Conservation (phyloP, 441 rosid genomes). For the Arabidopsis lyrata region DNA sequence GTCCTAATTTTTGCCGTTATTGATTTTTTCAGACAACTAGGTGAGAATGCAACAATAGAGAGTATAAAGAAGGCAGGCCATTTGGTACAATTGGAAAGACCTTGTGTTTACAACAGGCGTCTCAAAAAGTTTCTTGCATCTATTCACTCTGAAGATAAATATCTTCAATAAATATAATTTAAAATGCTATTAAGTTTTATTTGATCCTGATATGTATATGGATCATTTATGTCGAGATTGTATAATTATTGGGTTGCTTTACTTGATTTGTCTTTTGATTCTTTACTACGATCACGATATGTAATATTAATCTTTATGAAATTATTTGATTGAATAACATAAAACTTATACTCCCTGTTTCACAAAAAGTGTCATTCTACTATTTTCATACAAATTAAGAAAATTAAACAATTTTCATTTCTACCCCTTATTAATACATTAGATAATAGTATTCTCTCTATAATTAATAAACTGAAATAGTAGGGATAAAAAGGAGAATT, state of each 20-base stretch:
- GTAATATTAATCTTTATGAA: background rate
- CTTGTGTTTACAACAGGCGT: conserved; percentile 69
- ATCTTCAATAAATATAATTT: background rate
- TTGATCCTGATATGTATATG: background rate
- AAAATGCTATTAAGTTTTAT: background rate
- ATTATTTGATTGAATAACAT: too few relatives aligned
- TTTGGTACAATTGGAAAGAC: conserved; percentile 82
- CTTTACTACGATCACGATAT: background rate
- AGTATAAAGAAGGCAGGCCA: conserved; percentile 82
- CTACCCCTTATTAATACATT: too few relatives aligned
- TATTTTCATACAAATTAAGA: too few relatives aligned
- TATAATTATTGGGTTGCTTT: background rate
- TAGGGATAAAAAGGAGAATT: too few relatives aligned
- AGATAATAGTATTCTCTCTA: too few relatives aligned
- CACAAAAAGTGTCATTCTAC: too few relatives aligned
- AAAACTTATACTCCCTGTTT: too few relatives aligned
- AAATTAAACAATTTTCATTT: too few relatives aligned
- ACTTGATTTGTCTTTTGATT: background rate
- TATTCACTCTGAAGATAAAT: conserved; percentile 40
- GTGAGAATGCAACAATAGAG: conserved; percentile 66
- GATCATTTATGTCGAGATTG: conserved; percentile 3
- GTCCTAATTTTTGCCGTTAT: background rate
- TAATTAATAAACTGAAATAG: too few relatives aligned
- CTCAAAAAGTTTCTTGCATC: conserved; percentile 75
- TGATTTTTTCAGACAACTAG: conserved; percentile 60